Base-by-base conservation (phyloP, 2,329 filamentous ascomycete genomes). In the Cladosporium sphaerospermum region DNA sequence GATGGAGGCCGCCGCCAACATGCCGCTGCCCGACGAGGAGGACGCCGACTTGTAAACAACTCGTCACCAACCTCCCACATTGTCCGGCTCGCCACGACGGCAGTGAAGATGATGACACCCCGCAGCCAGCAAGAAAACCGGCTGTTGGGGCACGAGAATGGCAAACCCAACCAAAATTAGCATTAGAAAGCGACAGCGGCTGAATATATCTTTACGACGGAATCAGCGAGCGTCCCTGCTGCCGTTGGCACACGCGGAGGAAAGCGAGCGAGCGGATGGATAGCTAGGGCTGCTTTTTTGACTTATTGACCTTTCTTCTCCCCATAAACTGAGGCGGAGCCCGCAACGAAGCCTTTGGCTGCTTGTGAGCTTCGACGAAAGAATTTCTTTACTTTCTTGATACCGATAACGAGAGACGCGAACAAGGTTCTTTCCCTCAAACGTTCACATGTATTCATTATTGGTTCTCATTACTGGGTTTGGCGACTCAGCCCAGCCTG, bases 1-100 rank as follows among this genome's bases (percentile, higher is more conserved):
- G 80, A 95, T 99, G 89, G 75, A 82, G 57, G 81, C 79, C 47
- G 93, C 93, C 59, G 83, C 86, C 59, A 65, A 79, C 60, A 83
- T 87, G 83, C 90, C 93, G 67, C 88, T 99, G 67, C 93, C 93
- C 62, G 91, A 90, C 69, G 93, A 97, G 82, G 88, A 95, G 62
- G 92, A 96, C 65, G 84, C 89, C 62, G 75, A 78, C 64, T 74
- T 78, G 72, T 78, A 77, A 45, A 47, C 44, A 19, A 34, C 48
- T 51, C 40, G 39, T 43, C 39, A 43, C 45, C 39, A 51, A 14
- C 39, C 47, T 39, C 23, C 48, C 32, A 28, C 23, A 28, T 28
- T 28, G 7, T 28, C 23, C 4, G 23, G 23, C 23, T 28, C 23
- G 23, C 23, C 23, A 28, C 7, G 23, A 28, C 23, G 23, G 16